Base-by-base conservation (phyloP, 2,329 filamentous ascomycete genomes). In the Colletotrichum sp. region DNA sequence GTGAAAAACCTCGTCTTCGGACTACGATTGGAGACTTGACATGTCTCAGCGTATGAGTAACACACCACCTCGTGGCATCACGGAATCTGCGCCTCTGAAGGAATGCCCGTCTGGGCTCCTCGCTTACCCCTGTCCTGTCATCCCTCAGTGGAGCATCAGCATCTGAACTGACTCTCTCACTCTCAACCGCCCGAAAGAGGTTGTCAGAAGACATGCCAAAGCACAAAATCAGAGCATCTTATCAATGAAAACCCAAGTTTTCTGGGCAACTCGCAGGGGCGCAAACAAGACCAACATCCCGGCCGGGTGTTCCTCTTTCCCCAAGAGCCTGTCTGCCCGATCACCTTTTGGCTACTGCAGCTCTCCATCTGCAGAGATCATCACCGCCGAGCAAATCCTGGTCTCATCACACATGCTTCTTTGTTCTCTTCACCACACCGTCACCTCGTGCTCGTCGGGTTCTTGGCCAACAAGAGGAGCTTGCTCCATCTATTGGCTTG, bases 41-140 rank as follows among this genome's bases (percentile, higher is more conserved):
- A 34, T 65, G 68, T 77, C 63, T 63, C 18, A 71, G 66, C 36
- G 59, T 55, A 24, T 66, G 32, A 76, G 66, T 63, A 66, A 16
- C 72, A 71, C 72, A 77, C 72, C 72, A 77, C 44, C 71, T 67
- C 62, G 59, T 73, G 65, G 70, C 75, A 76, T 71, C 62, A 68
- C 60, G 62, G 55, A 76, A 71, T 36, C 39, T 52, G 63, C 55
- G 67, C 49, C 44, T 63, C 63, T 36, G 59, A 69, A 69, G 65
- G 65, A 65, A 52, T 21, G 21, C 36, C 71, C 59, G 21, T 39
- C 69, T 62, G 62, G 68, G 49, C 63, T 16, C 65, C 57, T 69
- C 71, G 74, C 74, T 74, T 74, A 76, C 65, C 74, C 74, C 65
- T 76, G 74, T 65, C 59, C 64, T 55, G 64, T 55, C 71, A 59